These are phyloP conservation scores for Paramyrothecium roridum DNA, from an alignment of 2,329 filamentous ascomycete species.

Conservation along the genomic window DNA sequence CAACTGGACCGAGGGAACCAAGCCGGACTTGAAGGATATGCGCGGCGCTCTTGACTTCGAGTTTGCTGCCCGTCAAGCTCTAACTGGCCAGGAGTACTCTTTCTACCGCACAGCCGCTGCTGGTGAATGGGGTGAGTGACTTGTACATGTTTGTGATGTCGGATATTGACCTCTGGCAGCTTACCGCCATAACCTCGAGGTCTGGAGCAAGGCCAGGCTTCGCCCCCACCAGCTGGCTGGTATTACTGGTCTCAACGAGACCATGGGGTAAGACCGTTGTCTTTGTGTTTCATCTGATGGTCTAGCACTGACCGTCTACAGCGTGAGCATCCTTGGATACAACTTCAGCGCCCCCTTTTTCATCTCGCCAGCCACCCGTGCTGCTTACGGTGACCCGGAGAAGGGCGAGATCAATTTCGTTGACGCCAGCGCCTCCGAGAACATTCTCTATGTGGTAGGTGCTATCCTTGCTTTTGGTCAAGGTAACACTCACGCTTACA, in stretches of 20 bases:
- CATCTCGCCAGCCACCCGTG: constrained; percentile 43
- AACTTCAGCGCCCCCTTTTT: constrained; percentile 47
- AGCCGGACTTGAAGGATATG: constrained; percentile 37
- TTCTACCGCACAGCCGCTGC: constrained; percentile 48
- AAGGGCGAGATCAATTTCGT: constrained; percentile 44
- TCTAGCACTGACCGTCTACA: constrained; percentile 3
- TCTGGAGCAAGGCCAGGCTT: constrained; percentile 41
- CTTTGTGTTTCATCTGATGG: no score
- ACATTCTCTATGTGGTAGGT: constrained; percentile 41
- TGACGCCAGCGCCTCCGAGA: constrained; percentile 37
- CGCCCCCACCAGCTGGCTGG: constrained; percentile 29
- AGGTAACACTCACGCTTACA: not conserved
- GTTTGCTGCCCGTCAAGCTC: constrained; percentile 40
- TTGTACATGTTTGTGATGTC: not conserved
- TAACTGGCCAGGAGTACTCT: constrained; percentile 38
- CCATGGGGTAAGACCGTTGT: constrained; percentile 19
- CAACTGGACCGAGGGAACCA: constrained; percentile 27
- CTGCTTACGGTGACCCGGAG: constrained; percentile 37
- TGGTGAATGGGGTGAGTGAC: constrained; percentile 37
- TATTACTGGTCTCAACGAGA: constrained; percentile 30
- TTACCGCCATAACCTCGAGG: constrained; percentile 49
- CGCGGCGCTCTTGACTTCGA: constrained; percentile 47
- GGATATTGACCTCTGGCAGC: constrained; percentile 8
- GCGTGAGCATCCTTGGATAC: constrained; percentile 41
- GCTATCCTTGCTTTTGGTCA: not conserved